A percentile compares a stretch with the other conserved stretches of the same genome.
phyloP scores from a whole-genome alignment of 805 yeast species.

The Saccharomyces jurei region DNA sequence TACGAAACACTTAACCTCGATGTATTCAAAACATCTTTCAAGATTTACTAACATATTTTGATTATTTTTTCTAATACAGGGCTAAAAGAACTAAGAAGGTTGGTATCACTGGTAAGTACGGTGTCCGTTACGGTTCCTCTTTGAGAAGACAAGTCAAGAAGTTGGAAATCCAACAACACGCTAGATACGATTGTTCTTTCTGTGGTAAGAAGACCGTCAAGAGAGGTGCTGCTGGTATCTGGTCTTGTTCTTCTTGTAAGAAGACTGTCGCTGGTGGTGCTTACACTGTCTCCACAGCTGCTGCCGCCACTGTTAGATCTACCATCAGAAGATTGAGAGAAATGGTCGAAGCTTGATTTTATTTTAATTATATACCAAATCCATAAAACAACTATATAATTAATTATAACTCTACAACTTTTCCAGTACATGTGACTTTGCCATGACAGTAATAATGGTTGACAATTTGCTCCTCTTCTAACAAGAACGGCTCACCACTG shows the following conservation, averaged over 20 bases:
- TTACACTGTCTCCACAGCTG: slow-evolving; percentile 94
- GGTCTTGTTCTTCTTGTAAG: slow-evolving; percentile 87
- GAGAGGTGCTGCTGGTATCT: slow-evolving; percentile 95
- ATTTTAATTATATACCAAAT: background rate
- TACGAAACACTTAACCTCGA: background rate
- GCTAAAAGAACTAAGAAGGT: slow-evolving; percentile 99
- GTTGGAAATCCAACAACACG: slow-evolving; percentile 95
- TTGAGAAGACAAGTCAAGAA: slow-evolving; percentile 98
- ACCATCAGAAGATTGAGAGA: slow-evolving; percentile 99
- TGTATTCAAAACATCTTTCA: background rate
- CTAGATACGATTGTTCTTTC: slow-evolving; percentile 96
- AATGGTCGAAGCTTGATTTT: slow-evolving; percentile 86
- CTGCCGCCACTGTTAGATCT: slow-evolving; percentile 98
- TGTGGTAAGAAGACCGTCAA: slow-evolving; percentile 96
- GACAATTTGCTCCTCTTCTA: background rate
- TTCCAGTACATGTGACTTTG: background rate
- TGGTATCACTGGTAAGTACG: slow-evolving; percentile 99
- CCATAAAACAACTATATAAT: background rate
- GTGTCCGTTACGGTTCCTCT: slow-evolving; percentile 99
- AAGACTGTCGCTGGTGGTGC: slow-evolving; percentile 99
- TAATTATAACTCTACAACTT: background rate
- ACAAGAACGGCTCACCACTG: too few species aligned
- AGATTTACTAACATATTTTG: background rate
- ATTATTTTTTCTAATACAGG: slow-evolving; percentile 38
- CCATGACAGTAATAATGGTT: too few species aligned